These are phyloP conservation scores for Epichloe coenophiala DNA, from an alignment of 2,329 filamentous ascomycete species.

Conservation along the genomic window DNA sequence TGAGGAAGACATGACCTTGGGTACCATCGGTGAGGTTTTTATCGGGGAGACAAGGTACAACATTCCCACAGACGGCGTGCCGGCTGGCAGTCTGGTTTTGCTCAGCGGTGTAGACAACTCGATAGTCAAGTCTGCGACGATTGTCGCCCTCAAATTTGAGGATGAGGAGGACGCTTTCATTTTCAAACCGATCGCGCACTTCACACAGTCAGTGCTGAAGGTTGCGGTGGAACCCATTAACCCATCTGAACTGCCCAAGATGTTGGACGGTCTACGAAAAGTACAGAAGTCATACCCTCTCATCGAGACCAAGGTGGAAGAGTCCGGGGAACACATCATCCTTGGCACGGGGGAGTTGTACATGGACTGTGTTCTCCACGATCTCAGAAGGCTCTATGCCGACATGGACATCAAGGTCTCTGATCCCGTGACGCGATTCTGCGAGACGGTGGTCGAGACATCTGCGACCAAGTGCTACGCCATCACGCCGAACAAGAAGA, in stretches of 20 bases:
- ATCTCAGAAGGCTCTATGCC: slow-evolving; percentile 82
- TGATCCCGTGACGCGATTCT: slow-evolving; percentile 93
- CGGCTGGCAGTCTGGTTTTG: slow-evolving; percentile 88
- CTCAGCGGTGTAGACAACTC: slow-evolving; percentile 91
- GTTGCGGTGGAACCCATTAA: slow-evolving; percentile 97
- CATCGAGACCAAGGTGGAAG: slow-evolving; percentile 92
- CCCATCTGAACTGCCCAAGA: slow-evolving; percentile 93
- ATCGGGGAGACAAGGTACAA: slow-evolving; percentile 91
- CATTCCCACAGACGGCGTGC: slow-evolving; percentile 79
- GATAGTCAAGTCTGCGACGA: slow-evolving; percentile 91
- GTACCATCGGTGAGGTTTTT: slow-evolving; percentile 74
- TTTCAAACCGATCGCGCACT: slow-evolving; percentile 84
- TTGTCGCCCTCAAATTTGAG: slow-evolving; percentile 67
- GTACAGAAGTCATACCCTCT: slow-evolving; percentile 97
- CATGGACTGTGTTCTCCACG: slow-evolving; percentile 97
- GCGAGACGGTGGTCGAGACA: slow-evolving; percentile 93
- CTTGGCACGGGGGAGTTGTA: slow-evolving; percentile 98
- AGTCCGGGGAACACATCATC: slow-evolving; percentile 95
- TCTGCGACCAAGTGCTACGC: slow-evolving; percentile 97
- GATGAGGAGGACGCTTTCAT: slow-evolving; percentile 90
- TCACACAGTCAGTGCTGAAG: slow-evolving; percentile 96
- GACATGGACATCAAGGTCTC: slow-evolving; percentile 99
- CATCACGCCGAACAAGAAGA: slow-evolving; percentile 97
- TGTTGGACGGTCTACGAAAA: slow-evolving; percentile 91
- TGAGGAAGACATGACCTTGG: slow-evolving; percentile 89